Conservation (phyloP, 2,329 filamentous ascomycete species). For the Trichophyton rubrum region DNA sequence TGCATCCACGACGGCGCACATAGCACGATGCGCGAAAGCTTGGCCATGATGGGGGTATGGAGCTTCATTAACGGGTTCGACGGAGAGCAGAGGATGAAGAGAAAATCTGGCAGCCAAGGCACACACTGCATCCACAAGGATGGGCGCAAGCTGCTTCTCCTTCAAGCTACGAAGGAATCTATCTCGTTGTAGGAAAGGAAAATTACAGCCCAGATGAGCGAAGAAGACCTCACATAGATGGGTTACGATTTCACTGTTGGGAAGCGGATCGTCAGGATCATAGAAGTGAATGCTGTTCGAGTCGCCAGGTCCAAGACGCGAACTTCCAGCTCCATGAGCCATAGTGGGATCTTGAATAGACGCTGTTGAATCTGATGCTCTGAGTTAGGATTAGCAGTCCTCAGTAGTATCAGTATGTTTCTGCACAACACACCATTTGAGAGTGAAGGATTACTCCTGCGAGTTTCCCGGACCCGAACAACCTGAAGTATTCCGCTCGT, state of each 20-base stretch:
- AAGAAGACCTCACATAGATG: constrained; percentile 74
- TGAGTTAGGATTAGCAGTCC: neutral
- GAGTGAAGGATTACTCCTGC: constrained; percentile 29
- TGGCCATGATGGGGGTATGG: constrained; percentile 57
- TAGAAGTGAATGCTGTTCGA: constrained; percentile 53
- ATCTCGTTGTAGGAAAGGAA: constrained; percentile 63
- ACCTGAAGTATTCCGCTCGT: constrained; percentile 17
- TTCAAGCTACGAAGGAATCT: constrained; percentile 63
- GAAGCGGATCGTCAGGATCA: constrained; percentile 56
- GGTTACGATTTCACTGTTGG: constrained; percentile 62
- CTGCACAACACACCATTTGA: constrained; percentile 24
- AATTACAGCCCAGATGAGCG: constrained; percentile 68
- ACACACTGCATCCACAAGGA: constrained; percentile 77
- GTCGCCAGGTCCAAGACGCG: constrained; percentile 18
- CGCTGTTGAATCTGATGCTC: constrained; percentile 23
- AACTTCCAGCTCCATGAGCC: constrained; percentile 15
- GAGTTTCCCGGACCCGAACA: constrained; percentile 45
- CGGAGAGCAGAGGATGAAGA: constrained; percentile 40
- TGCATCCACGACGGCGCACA: constrained; percentile 68
- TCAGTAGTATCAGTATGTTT: neutral
- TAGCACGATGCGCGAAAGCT: constrained; percentile 68
- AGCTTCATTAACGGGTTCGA: constrained; percentile 23
- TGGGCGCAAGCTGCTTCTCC: constrained; percentile 70
- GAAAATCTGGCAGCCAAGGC: constrained; percentile 73
- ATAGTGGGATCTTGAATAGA: constrained; percentile 25